Evolutionary conservation across 495 filamentous ascomycete genomes (phyloP).

Genomic region (Bathelium albidoporum): DNA sequence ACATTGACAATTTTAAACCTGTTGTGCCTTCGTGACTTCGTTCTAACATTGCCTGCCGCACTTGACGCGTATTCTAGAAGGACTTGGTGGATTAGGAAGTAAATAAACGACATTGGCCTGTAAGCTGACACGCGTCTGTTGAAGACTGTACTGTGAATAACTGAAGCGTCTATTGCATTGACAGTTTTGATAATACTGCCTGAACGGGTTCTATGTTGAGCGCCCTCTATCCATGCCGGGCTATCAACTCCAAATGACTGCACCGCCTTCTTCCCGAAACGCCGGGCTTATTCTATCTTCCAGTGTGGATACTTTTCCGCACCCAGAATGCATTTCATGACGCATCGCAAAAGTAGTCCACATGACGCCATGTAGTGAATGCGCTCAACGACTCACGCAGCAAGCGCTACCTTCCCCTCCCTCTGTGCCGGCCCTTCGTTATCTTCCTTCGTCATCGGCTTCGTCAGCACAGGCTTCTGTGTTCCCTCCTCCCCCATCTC

Average conservation of each 20-base stretch:
- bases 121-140: no score
- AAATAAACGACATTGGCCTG: not conserved
- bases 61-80: not conserved
- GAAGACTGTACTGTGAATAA: no score
- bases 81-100: no score
- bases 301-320: not conserved
- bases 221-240: no score
- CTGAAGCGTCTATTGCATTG: no score
- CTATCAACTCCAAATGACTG: no score
- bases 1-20: conserved; percentile 7
- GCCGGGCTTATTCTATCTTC: not conserved
- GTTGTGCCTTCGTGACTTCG: not conserved
- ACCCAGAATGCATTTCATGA: not conserved
- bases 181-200: no score
- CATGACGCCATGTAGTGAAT: not conserved
- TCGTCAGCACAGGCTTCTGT: not conserved
- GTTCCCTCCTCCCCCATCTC: not conserved
- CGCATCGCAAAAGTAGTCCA: not conserved
- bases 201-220: no score
- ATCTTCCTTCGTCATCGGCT: not conserved
- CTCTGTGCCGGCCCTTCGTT: not conserved
- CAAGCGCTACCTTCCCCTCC: not conserved
- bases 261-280: no score
- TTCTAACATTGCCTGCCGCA: not conserved
- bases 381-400: not conserved